Evolutionary conservation across 129 eudicot genomes (phyloP).

Genomic region (carrot (Daucus carota)): DH1_v3.0 NC_030382.2:48404001-48404500

Average conservation of each 20-base stretch:
- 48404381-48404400: neutral
- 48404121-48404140: neutral
- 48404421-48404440: neutral
- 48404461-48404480: neutral
- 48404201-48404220: neutral
- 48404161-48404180: constrained; percentile 11
- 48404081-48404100: neutral
- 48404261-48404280: neutral
- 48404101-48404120: neutral
- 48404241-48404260: neutral
- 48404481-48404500: neutral
- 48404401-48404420: neutral
- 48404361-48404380: neutral
- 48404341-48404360: neutral
- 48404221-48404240: too few relatives aligned
- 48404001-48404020: neutral
- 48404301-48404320: neutral
- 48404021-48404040: neutral
- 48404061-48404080: neutral
- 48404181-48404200: neutral
- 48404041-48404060: neutral
- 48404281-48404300: neutral
- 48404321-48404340: neutral
- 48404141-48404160: neutral
- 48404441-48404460: neutral